Evolutionary conservation across 805 yeast species (phyloP), one percentile per base, ranked within the genome.

Genomic region (Ogataea ganodermae): DNA sequence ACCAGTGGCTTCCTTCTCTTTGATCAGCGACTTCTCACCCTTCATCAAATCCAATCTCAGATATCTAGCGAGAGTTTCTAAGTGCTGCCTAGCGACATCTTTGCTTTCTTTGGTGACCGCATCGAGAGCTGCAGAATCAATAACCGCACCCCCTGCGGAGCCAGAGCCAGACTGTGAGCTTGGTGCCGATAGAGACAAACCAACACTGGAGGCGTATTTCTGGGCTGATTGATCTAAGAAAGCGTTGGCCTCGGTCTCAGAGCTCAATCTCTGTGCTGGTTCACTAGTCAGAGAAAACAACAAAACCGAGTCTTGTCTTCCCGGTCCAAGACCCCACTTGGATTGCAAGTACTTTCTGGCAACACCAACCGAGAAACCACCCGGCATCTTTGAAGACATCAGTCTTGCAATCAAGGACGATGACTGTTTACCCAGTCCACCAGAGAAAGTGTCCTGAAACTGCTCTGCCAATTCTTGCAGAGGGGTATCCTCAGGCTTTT

Each of bases 401-500:
- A 94, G 78, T 73, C 97, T 85, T 53, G 96, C 88, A 54, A 92
- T 76, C 62, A 94, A 79, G 23, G 97, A 86, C 31, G 90, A 73
- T 1, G 98, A 86, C 63, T 91, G 96, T 70, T 94, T 94, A 68
- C 99, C 99, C 57, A 94, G 80, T 56, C 82, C 78, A 58, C 98
- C 98, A 56, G 73, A 66, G 76, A 89, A 94, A 22, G 91, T 75
- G 56, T 89, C 96, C 74, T 92, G 97, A 81, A 94, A 89, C 61
- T 81, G 84, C 65, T 89, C 98, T 41, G 98, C 97, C 68, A 94
- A 82, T 71, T 94, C 99, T 65, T 82, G 87, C 60, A 94, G 79
- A 52, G 99, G 99, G 35, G 96, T 87, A 66, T 94, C 99, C 73
- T 94, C 99, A 53, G 99, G 97, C 73, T 94, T 94, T 73, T 94